Evolutionary conservation across 176 grass and related monocot genomes (phyloP), one percentile per base, ranked within the genome.

Genomic region (Rhynchospora breviuscula): DNA sequence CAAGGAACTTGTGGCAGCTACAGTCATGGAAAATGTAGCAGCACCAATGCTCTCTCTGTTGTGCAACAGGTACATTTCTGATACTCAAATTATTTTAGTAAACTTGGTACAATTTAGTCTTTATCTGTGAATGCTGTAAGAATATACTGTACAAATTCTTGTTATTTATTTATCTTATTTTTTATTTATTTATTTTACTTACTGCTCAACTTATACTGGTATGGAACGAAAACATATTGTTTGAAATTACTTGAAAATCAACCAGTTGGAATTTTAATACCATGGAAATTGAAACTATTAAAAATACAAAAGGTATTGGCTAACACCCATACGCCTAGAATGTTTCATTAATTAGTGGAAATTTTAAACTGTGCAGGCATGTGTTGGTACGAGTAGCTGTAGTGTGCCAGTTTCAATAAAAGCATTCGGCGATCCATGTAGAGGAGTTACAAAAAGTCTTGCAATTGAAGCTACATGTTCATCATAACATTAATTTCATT

Each of bases 401-500:
- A 88, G 83, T 9, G 43, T 99, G 35, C 59, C 88, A 46, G 91
- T 99, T 46, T 99, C 97, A 2, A 86, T 80, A 4, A 85, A 88
- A 71, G 80, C 87, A 52, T 95, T 99, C 65, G 97, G 97, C 61
- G 90, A 99, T 90, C 97, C 93, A 83, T 99, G 97, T 63, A 85
- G 23, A 15, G 85, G 82, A 63, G 66, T 93, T 70, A 92, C 88
- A 45, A 99, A 99, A 85, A 95, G 88, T 84, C 93, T 99, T 81
- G 88, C 80, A 6, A 88, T 99, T 19, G 97, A 99, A 93, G 97
- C 91, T 87, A 90, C 93, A 79, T 99, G 97, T 79, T 93, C 89
- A 59, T 93, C 82, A 89, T 84, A 79, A 46, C 68, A 69, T 82
- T 65, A 73, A 52, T 83, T 79, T 62, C 67, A 74, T 66, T 25